These are phyloP conservation scores for Russula virescens DNA, from an alignment of 768 basidiomycete genomes.

Conservation along the genomic window DNA sequence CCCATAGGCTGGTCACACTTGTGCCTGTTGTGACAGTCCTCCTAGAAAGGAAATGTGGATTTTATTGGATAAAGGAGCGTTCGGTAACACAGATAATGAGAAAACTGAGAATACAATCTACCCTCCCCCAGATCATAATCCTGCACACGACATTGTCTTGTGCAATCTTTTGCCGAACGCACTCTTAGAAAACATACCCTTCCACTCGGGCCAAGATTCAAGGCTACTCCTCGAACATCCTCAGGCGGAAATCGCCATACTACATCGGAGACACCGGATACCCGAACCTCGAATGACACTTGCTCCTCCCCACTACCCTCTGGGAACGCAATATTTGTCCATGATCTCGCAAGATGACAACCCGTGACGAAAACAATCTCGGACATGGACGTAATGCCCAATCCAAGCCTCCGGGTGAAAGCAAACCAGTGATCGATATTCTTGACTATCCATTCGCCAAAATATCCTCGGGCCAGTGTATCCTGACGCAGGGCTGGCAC, in stretches of 20 bases:
- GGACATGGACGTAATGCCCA: neutral
- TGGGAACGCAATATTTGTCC: neutral
- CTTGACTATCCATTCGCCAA: neutral
- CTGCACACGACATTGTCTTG: no score
- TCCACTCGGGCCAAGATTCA: neutral
- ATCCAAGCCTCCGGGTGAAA: neutral
- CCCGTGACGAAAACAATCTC: slow-evolving; percentile 3
- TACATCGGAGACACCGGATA: neutral
- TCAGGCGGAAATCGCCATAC: neutral
- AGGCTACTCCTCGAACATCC: neutral
- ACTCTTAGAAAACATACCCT: neutral
- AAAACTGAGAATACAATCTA: no score
- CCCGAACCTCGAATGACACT: neutral
- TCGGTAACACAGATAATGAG: no score
- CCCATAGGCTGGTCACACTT: no score
- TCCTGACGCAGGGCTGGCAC: neutral
- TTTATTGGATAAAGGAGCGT: no score
- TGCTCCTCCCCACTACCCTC: neutral
- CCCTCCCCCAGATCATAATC: no score
- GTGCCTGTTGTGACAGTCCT: no score
- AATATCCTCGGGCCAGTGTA: neutral
- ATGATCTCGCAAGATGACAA: slow-evolving; percentile 1
- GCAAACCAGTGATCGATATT: slow-evolving; percentile 1
- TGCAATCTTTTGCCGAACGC: no score
- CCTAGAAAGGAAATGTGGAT: no score